Base-by-base conservation (phyloP, 768 basidiomycete species). In the Cantharellus anzutake region DNA sequence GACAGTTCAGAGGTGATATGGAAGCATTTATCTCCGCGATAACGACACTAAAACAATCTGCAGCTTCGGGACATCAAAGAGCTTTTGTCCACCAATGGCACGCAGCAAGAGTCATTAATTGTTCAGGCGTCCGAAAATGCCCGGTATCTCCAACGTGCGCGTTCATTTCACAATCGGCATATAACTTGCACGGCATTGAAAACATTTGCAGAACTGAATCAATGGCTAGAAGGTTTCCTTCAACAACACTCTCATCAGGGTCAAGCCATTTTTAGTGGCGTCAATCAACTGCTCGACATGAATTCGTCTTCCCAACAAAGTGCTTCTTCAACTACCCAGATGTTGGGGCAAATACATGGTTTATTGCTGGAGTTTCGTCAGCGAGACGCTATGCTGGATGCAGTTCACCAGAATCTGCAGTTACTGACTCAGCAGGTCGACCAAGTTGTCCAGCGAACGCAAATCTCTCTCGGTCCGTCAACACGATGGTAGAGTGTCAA, bases 211-310 rank as follows among this genome's bases (percentile, higher is more conserved):
- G 61, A 60, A 40, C 65, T 65, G 50, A 64, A 65, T 55, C 41
- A 85, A 80, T 92, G 89, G 89, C 76, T 92, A 48, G 89, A 91
- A 64, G 72, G 80, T 2, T 89, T 90, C 67, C 85, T 89, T 42
- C 80, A 80, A 44, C 80, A 81, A 51, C 82, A 83, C n/a, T 82
- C 81, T 0, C 76, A 78, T 11, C 84, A 88, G 63, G 81, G 86
- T 34, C 78, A 83, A 65, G 71, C 72, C 41, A 73, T 88, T 11
- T 77, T 80, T 5, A 72, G 73, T 16, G 77, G 77, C 56, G 71
- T 89, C 1, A 78, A 84, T 41, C 74, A 77, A 35, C 71, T 91
- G 34, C 80, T 78, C 65, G 67, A 71, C 60, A 74, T 76, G 34
- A 69, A 86, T 3, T 38, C 42, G 57, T 20, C 3, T 20, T 16